Percentiles rank a stretch among this genome's conserved stretches.
Conservation (phyloP, 2,329 filamentous ascomycete genomes). For the Cladosporium sp. region DNA sequence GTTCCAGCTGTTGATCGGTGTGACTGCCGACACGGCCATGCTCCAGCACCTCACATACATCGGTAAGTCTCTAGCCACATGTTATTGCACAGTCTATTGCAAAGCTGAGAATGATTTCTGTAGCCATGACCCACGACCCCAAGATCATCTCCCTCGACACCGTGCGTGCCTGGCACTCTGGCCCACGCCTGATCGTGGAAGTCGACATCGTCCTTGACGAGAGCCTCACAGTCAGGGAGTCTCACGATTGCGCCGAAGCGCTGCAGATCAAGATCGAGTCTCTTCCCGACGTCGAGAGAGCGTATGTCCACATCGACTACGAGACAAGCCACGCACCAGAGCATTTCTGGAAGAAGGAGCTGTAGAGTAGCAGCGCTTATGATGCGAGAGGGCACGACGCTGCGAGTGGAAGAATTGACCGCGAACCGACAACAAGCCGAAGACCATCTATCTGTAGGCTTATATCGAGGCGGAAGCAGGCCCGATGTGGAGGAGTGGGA, state of each 20-base stretch:
- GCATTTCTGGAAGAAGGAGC: slow-evolving; percentile 65
- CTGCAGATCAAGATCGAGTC: slow-evolving; percentile 92
- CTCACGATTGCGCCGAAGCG: slow-evolving; percentile 90
- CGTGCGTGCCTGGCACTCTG: slow-evolving; percentile 87
- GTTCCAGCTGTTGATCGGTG: slow-evolving; percentile 86
- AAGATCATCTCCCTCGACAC: slow-evolving; percentile 85
- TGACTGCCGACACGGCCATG: slow-evolving; percentile 77
- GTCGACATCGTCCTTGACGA: slow-evolving; percentile 94
- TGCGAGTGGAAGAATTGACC: background rate
- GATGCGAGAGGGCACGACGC: background rate
- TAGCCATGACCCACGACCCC: slow-evolving; percentile 78
- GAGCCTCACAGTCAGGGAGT: slow-evolving; percentile 65
- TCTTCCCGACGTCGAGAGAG: slow-evolving; percentile 84
- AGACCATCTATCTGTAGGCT: background rate
- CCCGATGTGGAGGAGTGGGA: background rate
- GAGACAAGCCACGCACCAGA: slow-evolving; percentile 95
- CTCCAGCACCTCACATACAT: slow-evolving; percentile 96
- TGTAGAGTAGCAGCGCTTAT: slow-evolving; percentile 34
- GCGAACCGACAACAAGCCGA: background rate
- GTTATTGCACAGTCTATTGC: no score
- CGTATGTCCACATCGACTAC: slow-evolving; percentile 96
- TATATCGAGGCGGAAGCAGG: background rate
- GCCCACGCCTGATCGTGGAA: slow-evolving; percentile 84
- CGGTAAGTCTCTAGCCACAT: slow-evolving; percentile 44
- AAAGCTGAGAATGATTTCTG: background rate